Evolutionary conservation across 2,329 filamentous ascomycete genomes (phyloP).

Genomic region (Penicillium aurantiogriseum): DNA sequence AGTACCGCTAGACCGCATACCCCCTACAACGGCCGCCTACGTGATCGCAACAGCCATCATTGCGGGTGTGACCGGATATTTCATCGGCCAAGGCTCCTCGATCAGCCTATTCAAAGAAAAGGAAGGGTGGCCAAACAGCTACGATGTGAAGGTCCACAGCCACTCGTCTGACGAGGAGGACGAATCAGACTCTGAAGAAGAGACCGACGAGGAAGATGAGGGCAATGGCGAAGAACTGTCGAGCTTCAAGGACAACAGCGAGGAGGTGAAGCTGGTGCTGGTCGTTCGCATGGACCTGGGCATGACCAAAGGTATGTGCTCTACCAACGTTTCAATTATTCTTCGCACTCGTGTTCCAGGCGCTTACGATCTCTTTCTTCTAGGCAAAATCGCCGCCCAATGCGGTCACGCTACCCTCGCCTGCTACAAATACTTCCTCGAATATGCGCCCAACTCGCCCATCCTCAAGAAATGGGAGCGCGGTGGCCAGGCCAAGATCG

Average conservation of each 20-base stretch:
- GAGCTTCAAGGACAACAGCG: slow-evolving; percentile 54
- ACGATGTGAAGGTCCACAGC: slow-evolving; percentile 47
- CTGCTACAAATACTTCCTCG: slow-evolving; percentile 83
- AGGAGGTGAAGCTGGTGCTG: slow-evolving; percentile 92
- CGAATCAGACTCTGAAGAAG: slow-evolving; percentile 53
- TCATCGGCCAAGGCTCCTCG: slow-evolving; percentile 62
- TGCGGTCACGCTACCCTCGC: slow-evolving; percentile 94
- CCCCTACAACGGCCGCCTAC: slow-evolving; percentile 58
- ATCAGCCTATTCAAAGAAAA: slow-evolving; percentile 65
- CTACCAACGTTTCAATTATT: not conserved
- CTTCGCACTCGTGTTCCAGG: not conserved
- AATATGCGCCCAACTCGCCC: slow-evolving; percentile 52
- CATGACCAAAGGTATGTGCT: slow-evolving; percentile 83
- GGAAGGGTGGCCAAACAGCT: slow-evolving; percentile 56
- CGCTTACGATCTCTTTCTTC: slow-evolving; percentile 1
- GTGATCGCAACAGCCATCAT: slow-evolving; percentile 72
- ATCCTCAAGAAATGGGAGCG: slow-evolving; percentile 83
- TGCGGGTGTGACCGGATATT: slow-evolving; percentile 73
- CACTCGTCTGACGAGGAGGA: slow-evolving; percentile 45
- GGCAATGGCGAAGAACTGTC: slow-evolving; percentile 53
- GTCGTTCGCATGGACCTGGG: slow-evolving; percentile 91
- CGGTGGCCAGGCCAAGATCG: slow-evolving; percentile 87
- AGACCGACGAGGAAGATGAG: slow-evolving; percentile 68
- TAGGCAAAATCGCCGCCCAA: slow-evolving; percentile 96
- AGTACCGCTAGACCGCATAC: slow-evolving; percentile 38